Evolutionary conservation across 495 filamentous ascomycete species (phyloP).

Genomic region (Penicillium pancosmium): DNA sequence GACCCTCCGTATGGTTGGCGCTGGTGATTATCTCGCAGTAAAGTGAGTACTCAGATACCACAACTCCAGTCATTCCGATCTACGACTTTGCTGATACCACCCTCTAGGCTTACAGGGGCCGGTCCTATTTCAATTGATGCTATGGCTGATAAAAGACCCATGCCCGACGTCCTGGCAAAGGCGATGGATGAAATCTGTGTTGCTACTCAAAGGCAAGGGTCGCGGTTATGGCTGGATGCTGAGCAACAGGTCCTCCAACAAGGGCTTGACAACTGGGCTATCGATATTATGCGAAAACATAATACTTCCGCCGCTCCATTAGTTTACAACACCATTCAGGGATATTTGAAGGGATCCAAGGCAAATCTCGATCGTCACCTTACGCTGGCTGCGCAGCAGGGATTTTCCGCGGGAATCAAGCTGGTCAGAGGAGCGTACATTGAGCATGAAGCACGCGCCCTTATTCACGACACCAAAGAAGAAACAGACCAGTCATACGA

Average conservation of each 20-base stretch:
- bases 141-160: slow-evolving; percentile 26
- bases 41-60: slow-evolving; percentile 52
- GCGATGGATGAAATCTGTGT: slow-evolving; percentile 39
- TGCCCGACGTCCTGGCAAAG: slow-evolving; percentile 27
- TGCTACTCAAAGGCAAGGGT: slow-evolving; percentile 31
- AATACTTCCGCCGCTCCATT: slow-evolving; percentile 29
- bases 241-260: slow-evolving; percentile 42
- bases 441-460: slow-evolving; percentile 34
- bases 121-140: slow-evolving; percentile 34
- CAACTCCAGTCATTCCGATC: neutral
- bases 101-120: slow-evolving; percentile 35
- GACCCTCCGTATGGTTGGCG: slow-evolving; percentile 64
- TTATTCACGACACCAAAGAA: slow-evolving; percentile 47
- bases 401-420: slow-evolving; percentile 41
- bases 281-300: slow-evolving; percentile 44
- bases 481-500: slow-evolving; percentile 46
- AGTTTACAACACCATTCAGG: slow-evolving; percentile 47
- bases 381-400: slow-evolving; percentile 30
- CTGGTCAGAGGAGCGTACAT: slow-evolving; percentile 48
- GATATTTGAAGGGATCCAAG: slow-evolving; percentile 41
- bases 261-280: slow-evolving; percentile 38
- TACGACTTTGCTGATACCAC: neutral
- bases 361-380: slow-evolving; percentile 38
- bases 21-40: slow-evolving; percentile 76
- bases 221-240: slow-evolving; percentile 41